Conservation (phyloP, 2,329 filamentous ascomycete genomes). For the Neopestalotiopsis clavispora region DNA sequence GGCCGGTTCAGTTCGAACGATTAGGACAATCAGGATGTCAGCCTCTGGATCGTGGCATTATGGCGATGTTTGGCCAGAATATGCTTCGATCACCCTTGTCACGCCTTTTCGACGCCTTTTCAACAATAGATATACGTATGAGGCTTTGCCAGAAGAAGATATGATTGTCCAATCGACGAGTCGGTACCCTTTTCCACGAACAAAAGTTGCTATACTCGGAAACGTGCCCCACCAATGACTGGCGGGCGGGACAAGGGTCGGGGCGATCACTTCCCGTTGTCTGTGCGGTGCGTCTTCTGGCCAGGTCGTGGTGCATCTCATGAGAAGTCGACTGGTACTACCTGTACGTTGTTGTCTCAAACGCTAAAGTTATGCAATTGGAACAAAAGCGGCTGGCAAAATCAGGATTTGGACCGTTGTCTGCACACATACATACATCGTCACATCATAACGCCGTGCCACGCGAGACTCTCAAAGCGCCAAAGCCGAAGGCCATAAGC, state of each 20-base stretch:
- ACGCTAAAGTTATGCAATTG: background rate
- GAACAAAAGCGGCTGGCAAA: background rate
- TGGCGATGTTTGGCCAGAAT: background rate
- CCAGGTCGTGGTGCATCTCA: background rate
- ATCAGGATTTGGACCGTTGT: background rate
- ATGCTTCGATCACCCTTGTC: background rate
- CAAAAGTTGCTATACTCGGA: constrained; percentile 8
- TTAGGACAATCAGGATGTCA: background rate
- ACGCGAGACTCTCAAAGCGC: background rate
- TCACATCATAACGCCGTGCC: background rate
- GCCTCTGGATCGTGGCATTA: background rate
- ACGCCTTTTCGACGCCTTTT: background rate
- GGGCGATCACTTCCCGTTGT: background rate
- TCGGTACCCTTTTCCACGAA: background rate
- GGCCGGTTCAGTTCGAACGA: background rate
- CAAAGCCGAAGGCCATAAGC: background rate
- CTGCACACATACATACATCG: background rate
- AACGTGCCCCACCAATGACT: constrained; percentile 8
- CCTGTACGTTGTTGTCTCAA: no score
- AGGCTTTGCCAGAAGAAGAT: constrained; percentile 5
- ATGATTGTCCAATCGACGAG: constrained; percentile 9
- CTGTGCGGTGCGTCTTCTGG: constrained; percentile 1
- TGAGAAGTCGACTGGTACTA: background rate
- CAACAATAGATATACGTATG: background rate
- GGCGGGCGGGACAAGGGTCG: background rate